Evolutionary conservation across 2,329 filamentous ascomycete genomes (phyloP).

Genomic region (Cladosporium sp.): DNA sequence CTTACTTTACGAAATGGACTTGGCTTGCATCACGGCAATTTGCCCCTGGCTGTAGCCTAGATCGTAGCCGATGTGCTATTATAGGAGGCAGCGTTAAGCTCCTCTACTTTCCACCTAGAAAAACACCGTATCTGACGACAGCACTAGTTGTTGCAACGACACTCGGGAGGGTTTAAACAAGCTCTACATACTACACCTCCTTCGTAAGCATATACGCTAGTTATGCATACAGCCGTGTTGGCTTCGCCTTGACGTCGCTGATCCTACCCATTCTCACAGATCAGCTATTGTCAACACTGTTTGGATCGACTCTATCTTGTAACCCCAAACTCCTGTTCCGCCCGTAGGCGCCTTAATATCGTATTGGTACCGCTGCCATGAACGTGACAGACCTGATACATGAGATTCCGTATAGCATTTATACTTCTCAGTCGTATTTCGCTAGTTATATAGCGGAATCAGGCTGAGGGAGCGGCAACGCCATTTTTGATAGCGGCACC

Average conservation of each 20-base stretch:
- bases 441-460: background rate
- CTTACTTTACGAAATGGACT: background rate
- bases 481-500: too few species aligned
- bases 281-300: background rate
- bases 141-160: slow-evolving; percentile 13
- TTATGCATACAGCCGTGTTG: slow-evolving; percentile 1
- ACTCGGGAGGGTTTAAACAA: slow-evolving; percentile 5
- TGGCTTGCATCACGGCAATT: background rate
- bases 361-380: background rate
- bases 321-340: too few species aligned
- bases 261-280: slow-evolving; percentile 1
- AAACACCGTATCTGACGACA: background rate
- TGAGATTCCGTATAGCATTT: slow-evolving; percentile 11
- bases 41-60: slow-evolving; percentile 12
- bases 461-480: background rate
- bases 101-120: slow-evolving; percentile 7
- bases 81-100: slow-evolving; percentile 6
- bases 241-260: background rate
- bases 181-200: slow-evolving; percentile 14
- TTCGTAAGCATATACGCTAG: slow-evolving; percentile 1
- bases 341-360: too few species aligned
- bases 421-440: slow-evolving; percentile 6
- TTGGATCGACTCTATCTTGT: background rate
- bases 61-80: slow-evolving; percentile 5
- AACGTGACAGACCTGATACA: slow-evolving; percentile 14